Evolutionary conservation across 495 filamentous ascomycete genomes (phyloP).

Genomic region (Daldinia childiae): DNA sequence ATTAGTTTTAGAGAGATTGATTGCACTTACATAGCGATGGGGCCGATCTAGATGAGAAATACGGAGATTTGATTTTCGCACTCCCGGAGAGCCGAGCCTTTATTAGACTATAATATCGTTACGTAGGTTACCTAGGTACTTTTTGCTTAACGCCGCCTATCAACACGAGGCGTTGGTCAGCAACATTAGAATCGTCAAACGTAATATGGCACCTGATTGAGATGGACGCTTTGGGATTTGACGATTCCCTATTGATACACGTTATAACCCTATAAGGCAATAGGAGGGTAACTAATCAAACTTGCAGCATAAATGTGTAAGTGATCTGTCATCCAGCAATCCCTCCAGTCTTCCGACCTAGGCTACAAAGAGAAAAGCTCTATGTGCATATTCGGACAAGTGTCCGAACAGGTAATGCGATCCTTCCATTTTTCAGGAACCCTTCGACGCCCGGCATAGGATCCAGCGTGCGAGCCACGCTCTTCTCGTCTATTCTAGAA

Average conservation of each 20-base stretch:
- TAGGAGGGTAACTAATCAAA: conserved; percentile 12
- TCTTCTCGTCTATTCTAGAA: conserved; percentile 5
- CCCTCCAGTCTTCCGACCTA: not conserved
- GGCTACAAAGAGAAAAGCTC: not conserved
- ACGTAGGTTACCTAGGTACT: not conserved
- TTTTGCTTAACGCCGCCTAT: not conserved
- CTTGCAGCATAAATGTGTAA: conserved; percentile 3
- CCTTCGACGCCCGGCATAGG: not conserved
- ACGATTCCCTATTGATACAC: conserved; percentile 1
- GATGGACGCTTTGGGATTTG: not conserved
- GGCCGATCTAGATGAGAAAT: conserved; percentile 26
- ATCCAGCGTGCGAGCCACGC: not conserved
- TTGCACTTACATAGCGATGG: conserved; percentile 2
- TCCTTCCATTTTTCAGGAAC: not conserved
- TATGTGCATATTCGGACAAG: not conserved
- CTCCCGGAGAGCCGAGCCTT: conserved; percentile 2
- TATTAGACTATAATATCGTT: not conserved
- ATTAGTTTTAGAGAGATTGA: conserved; percentile 16
- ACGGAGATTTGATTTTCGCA: conserved; percentile 31
- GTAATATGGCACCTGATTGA: conserved; percentile 10
- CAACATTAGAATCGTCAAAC: not conserved
- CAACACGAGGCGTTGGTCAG: conserved; percentile 10
- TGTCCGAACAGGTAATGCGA: not conserved
- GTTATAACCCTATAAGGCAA: conserved; percentile 1
- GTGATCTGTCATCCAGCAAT: conserved; percentile 18